Percentiles rank a stretch among this genome's conserved stretches.
Evolutionary conservation across 768 basidiomycete genomes (phyloP).

Genomic region (Leucocoprinus sp.): DNA sequence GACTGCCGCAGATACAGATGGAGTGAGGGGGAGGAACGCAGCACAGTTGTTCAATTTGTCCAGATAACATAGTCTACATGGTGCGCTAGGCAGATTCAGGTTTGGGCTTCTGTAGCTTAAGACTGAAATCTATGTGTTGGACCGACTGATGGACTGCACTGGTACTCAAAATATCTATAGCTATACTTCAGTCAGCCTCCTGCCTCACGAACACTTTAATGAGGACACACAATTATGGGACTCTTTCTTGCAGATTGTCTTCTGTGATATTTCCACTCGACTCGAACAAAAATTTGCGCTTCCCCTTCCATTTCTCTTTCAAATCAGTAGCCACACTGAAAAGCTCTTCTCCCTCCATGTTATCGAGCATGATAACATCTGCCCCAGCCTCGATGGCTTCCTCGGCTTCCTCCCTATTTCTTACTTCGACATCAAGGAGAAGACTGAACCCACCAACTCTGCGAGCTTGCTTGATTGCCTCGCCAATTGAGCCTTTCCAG

Average conservation of each 20-base stretch:
- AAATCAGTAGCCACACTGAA: conserved; percentile 58
- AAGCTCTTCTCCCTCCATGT: conserved; percentile 75
- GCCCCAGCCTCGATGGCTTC: conserved; percentile 97
- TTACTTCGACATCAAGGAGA: conserved; percentile 90
- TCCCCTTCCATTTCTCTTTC: conserved; percentile 71
- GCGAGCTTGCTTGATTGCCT: conserved; percentile 80
- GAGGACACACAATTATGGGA: conserved; percentile 66
- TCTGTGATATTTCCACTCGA: conserved; percentile 95
- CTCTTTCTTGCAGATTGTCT: conserved; percentile 67
- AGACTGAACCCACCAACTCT: conserved; percentile 87
- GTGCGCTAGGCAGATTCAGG: neutral
- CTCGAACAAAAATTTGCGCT: conserved; percentile 84
- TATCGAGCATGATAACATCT: conserved; percentile 93
- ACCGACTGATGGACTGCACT: conserved; percentile 88
- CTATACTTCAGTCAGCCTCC: conserved; percentile 30
- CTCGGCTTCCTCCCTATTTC: conserved; percentile 81
- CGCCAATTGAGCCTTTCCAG: conserved; percentile 73
- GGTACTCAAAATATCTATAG: conserved; percentile 92
- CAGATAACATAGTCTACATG: neutral
- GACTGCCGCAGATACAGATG: conserved; percentile 47
- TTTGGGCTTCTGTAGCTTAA: conserved; percentile 80
- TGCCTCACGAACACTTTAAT: neutral
- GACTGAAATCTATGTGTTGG: conserved; percentile 91
- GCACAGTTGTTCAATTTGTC: conserved; percentile 54
- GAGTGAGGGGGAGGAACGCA: conserved; percentile 69